Evolutionary conservation across 2,329 filamentous ascomycete genomes (phyloP).

Genomic region (Diplodia seriata): DNA sequence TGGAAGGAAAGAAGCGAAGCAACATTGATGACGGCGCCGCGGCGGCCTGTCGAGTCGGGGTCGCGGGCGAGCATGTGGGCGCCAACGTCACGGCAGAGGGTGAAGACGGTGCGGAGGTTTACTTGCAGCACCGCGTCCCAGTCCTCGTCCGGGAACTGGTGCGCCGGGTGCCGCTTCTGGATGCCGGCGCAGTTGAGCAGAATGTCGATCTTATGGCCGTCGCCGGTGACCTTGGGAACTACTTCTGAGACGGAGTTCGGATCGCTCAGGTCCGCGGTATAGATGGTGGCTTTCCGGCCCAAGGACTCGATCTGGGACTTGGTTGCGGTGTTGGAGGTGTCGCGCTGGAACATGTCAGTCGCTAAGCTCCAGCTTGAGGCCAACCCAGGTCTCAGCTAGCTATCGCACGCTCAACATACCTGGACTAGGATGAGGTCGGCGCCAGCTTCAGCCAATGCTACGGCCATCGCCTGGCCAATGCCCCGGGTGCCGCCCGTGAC

Average conservation of each 20-base stretch:
- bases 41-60: constrained; percentile 58
- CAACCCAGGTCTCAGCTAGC: not conserved
- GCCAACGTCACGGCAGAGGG: constrained; percentile 76
- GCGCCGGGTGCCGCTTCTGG: constrained; percentile 77
- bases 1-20: constrained; percentile 83
- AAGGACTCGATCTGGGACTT: constrained; percentile 68
- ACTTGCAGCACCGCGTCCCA: constrained; percentile 86
- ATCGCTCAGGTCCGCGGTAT: constrained; percentile 72
- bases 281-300: constrained; percentile 70
- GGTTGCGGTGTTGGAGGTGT: constrained; percentile 63
- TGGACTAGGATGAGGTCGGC: constrained; percentile 60
- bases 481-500: constrained; percentile 59
- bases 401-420: constrained; percentile 40
- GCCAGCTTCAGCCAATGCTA: constrained; percentile 59
- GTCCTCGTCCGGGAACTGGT: constrained; percentile 76
- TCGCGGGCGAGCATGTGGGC: constrained; percentile 74
- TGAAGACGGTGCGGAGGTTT: constrained; percentile 84
- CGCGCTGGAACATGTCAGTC: constrained; percentile 53
- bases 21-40: constrained; percentile 82
- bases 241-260: constrained; percentile 66
- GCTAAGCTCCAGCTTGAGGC: not conserved
- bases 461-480: constrained; percentile 59
- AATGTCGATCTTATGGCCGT: constrained; percentile 72
- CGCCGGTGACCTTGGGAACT: constrained; percentile 65
- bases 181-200: constrained; percentile 88